Evolutionary conservation across 2,329 filamentous ascomycete species (phyloP), one percentile per base, ranked within the genome.

Genomic region (Colletotrichum sp.): DNA sequence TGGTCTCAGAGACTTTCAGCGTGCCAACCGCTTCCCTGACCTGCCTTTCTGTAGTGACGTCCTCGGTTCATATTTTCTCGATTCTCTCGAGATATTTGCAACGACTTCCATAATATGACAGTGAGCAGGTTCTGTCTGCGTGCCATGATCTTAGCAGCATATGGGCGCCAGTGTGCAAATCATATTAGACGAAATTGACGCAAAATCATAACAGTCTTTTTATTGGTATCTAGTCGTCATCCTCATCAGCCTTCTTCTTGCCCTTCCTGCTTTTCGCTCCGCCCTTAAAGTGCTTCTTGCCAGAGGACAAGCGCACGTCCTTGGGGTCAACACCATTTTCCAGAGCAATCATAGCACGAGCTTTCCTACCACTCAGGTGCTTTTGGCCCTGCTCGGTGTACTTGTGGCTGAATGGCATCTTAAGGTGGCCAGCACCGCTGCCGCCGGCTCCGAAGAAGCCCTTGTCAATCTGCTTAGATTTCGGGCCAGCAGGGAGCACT

Each of bases 221-320:
- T 13, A 57, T 63, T 70, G 73, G 73, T 75, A 75, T 75, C 73
- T 75, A 75, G 6, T 75, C 73, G 12, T 75, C 73, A 43, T 75
- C 82, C 48, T 83, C 82, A 72, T 83, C 67, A 84, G 83, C 80
- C 87, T 83, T 83, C 80, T 86, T 88, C 82, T 90, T 91, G 76
- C 88, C 88, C 82, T 91, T 93, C 43, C 34, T 75, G 5, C 24
- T 90, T 84, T 89, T 92, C 77, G 91, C 90, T 55, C 92, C 92
- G n/a, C 91, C 93, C 87, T 98, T 98, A 85, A 95, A 97, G 86
- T 99, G 97, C 88, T 98, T 99, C 92, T 99, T 99, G 73, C 93
- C 91, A 67, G 88, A 88, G 74, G 88, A 88, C 74, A 90, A 80
- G 84, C 89, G 87, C 78, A 97, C 86, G 74, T 98, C 96, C 75